Conservation (phyloP, 2,329 filamentous ascomycete species). For the Aspergillus flavus region DNA sequence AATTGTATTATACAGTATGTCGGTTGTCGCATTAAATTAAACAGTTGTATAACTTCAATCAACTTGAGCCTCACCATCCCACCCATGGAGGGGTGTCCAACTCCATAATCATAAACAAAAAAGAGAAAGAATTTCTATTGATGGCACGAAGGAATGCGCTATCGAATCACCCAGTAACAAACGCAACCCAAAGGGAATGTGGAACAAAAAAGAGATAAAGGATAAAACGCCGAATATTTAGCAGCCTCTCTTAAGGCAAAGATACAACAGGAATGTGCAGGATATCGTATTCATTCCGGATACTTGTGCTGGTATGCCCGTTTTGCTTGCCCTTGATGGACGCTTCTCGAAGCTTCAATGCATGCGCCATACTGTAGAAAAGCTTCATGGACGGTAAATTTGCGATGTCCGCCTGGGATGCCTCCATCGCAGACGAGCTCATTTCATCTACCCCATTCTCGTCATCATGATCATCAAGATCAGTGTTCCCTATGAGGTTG, state of each 20-base stretch:
- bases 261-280: slow-evolving; percentile 20
- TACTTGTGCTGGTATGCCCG: not conserved
- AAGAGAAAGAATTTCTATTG: not conserved
- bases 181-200: not conserved
- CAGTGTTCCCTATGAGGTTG: slow-evolving; percentile 15
- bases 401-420: slow-evolving; percentile 8
- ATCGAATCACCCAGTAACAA: not conserved
- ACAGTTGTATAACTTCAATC: not conserved
- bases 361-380: slow-evolving; percentile 14
- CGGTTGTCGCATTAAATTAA: not conserved
- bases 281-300: not conserved
- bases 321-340: slow-evolving; percentile 5
- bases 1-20: not conserved
- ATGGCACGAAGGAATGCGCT: not conserved
- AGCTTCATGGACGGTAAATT: slow-evolving; percentile 17
- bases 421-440: slow-evolving; percentile 1
- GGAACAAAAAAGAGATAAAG: not conserved
- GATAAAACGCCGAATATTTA: not conserved
- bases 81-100: not conserved
- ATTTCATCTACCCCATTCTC: slow-evolving; percentile 1
- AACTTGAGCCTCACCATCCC: not conserved
- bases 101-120: slow-evolving; percentile 3
- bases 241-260: slow-evolving; percentile 9
- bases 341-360: slow-evolving; percentile 16
- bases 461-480: slow-evolving; percentile 17